Evolutionary conservation across 2,329 filamentous ascomycete genomes (phyloP), one percentile per base, ranked within the genome.

Genomic region (Sporothrix luriei): DNA sequence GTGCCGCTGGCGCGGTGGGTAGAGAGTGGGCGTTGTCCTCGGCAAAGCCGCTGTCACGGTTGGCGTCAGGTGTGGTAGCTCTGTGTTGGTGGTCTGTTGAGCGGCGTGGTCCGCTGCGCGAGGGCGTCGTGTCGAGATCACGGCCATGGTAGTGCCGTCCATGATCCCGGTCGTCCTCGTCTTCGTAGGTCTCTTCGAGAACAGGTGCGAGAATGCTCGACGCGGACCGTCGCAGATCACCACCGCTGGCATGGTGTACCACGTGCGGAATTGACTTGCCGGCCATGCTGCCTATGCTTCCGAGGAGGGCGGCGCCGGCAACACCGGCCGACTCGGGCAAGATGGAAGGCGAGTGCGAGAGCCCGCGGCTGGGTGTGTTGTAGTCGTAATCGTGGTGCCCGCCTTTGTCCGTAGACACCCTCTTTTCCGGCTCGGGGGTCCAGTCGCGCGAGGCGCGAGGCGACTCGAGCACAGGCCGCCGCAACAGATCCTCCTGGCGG

Each of bases 21-120:
- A 49, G 26, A 49, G 48, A 6, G 40, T 62, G 57, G 16, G 57
- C 10, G 29, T 13, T 83, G 59, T 80, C 83, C 5, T 81, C 76
- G 29, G 79, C 78, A 72, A 85, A 81, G 0, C 82, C 84, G 71
- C 84, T 85, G 73, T 87, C 84, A 54, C 84, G 78, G 73, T 83
- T 84, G 46, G 76, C 69, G 16, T 84, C 80, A 9, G 77, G 74
- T 43, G 75, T 76, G 1, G 73, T 64, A 11, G 38, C 40, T 16
- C 38, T 24, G 71, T 57, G 14, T 72, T 68, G 72, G 6, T 46
- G 57, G 40, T 43, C 61, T 4, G 46, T 29, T 4, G 57, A 66
- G 2, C 46, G 66, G 6, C 61, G 65, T 6, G 51, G 52, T 14
- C 59, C 61, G 33, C 26, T 69, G 66, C 68, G 69, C 21, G 69